These are phyloP conservation scores for Dactylellina drechsleri DNA, from an alignment of 2,329 filamentous ascomycete genomes.

Conservation along the genomic window DNA sequence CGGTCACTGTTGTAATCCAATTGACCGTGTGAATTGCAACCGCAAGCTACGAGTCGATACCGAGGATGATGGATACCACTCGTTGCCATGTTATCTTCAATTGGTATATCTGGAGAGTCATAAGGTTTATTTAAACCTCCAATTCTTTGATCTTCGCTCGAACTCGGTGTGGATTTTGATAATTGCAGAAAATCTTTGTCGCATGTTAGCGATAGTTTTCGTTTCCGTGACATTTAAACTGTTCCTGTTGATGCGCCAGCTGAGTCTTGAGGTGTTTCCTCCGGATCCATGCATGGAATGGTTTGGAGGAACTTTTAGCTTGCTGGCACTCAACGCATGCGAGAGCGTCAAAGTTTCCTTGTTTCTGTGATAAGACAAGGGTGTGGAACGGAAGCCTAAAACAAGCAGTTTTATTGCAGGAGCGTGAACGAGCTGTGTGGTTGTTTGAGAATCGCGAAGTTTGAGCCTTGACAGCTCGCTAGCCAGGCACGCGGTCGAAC, in stretches of 20 bases:
- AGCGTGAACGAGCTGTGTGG: neutral
- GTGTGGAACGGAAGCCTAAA: conserved; percentile 34
- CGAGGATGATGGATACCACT: too few relatives aligned
- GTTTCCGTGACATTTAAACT: conserved; percentile 30
- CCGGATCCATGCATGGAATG: conserved; percentile 28
- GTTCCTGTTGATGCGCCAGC: conserved; percentile 10
- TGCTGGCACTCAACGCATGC: neutral
- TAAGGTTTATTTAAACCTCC: neutral
- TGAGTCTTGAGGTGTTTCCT: neutral
- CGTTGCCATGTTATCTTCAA: neutral
- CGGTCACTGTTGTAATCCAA: neutral
- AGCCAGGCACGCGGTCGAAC: too few relatives aligned
- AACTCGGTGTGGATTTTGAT: neutral
- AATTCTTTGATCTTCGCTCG: neutral
- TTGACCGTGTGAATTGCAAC: conserved; percentile 40
- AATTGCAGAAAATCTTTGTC: conserved; percentile 12
- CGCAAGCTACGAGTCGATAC: conserved; percentile 26
- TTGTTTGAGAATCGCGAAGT: conserved; percentile 15
- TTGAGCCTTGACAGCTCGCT: neutral
- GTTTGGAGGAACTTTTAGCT: neutral
- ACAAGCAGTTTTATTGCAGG: conserved; percentile 12
- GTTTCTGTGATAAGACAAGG: neutral
- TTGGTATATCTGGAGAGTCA: neutral
- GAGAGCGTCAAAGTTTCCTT: neutral
- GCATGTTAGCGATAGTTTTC: conserved; percentile 35